Evolutionary conservation across 495 filamentous ascomycete species (phyloP), one percentile per base, ranked within the genome.

Genomic region (Cercophora sp.): DNA sequence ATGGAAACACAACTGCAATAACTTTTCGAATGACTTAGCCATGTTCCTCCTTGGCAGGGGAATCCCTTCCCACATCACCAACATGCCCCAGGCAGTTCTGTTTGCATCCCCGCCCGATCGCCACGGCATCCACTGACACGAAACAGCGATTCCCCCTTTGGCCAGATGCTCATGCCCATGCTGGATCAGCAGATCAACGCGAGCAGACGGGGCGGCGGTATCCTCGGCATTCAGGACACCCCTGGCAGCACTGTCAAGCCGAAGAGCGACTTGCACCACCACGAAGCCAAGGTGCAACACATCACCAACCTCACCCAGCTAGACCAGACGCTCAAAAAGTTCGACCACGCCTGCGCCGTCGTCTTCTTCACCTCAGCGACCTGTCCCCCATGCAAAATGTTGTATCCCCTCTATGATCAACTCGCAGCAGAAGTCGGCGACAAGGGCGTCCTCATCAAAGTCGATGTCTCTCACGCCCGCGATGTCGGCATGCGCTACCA

Each of bases 281-380:
- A 56, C 55, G 43, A 58, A 36, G 54, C 55, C 42, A 46, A 66
- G 15, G 72, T 80, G 8, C 64, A 63, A 16, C 52, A 59, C 23
- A 63, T 70, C 13, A 64, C 58, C 25, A 72, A 59, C 35, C 61
- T 87, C 5, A 58, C 63, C 2, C 80, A 87, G 36, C 68, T 96
- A 0, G 75, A 90, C 9, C 62, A 63, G 16, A 65, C 85, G 8
- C 69, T 96, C 4, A 62, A 70, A 2, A 69, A 72, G 24, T 84
- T 85, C 8, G 73, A 78, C 16, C 69, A 76, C 15, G 79, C 83
- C 1, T 91, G 87, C 56, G 88, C 89, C 3, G 83, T 93, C 25
- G 77, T 96, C 54, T 97, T 96, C 76, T 97, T 97, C 69, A 96
- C 92, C 2, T 91, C 87, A 8, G 77, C 87, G 3, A 93, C 85